phyloP scores from a whole-genome alignment of 192 early-diverging fungal species.

The Linnemannia zychae region DNA sequence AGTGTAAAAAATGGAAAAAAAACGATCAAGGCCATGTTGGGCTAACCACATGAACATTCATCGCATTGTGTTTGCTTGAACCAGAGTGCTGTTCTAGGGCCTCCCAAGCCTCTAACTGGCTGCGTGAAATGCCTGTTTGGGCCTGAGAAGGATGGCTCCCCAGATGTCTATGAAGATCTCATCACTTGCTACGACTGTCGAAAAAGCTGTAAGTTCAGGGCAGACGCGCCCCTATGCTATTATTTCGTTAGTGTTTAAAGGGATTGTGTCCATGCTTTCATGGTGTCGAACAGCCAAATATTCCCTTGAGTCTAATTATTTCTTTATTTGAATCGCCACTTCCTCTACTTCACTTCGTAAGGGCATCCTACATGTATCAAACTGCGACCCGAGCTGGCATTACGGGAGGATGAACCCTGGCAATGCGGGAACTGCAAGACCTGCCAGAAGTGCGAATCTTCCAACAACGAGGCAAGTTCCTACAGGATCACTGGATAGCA shows the following conservation, averaged over 20 bases:
- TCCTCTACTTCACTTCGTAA: slow-evolving; percentile 12
- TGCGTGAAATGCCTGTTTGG: slow-evolving; percentile 53
- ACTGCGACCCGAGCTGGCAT: slow-evolving; percentile 42
- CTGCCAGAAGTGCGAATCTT: slow-evolving; percentile 58
- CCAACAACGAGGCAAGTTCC: slow-evolving; percentile 58
- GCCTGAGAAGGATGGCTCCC: slow-evolving; percentile 55
- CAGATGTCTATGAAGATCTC: slow-evolving; percentile 55
- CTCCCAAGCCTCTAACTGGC: slow-evolving; percentile 32
- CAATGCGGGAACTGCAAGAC: slow-evolving; percentile 68
- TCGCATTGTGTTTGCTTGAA: neutral
- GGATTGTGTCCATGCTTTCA: slow-evolving; percentile 1
- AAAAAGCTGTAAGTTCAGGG: slow-evolving; percentile 58
- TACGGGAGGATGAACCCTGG: slow-evolving; percentile 59
- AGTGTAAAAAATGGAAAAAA: neutral
- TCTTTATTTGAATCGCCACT: neutral
- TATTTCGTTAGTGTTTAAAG: neutral
- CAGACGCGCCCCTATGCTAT: slow-evolving; percentile 3
- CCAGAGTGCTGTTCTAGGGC: slow-evolving; percentile 23
- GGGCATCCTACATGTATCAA: slow-evolving; percentile 61
- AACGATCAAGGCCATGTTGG: neutral
- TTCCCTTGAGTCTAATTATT: neutral
- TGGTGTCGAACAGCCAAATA: neutral
- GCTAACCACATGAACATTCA: neutral
- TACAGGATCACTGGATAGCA: neutral
- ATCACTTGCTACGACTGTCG: slow-evolving; percentile 64